Base-by-base conservation (phyloP, 2,329 filamentous ascomycete genomes). In the Zymoseptoria ardabiliae region DNA sequence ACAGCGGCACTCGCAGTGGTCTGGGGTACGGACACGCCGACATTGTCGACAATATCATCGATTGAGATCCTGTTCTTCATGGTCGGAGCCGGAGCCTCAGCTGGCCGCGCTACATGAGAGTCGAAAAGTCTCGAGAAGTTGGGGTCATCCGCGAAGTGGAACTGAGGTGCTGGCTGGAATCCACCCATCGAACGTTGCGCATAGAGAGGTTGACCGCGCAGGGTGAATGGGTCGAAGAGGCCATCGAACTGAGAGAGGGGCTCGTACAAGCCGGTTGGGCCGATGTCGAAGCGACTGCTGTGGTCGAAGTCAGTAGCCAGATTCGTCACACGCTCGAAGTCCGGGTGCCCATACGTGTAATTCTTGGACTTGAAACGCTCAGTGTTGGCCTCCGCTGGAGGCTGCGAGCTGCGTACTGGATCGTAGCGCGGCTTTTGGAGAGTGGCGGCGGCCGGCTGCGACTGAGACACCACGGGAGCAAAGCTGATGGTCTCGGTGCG, bases 261-360 rank as follows among this genome's bases (percentile, higher is more conserved):
- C 35, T 41, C 35, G 13, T 41, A 41, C 35, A 41, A 17, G 17
- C 35, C 35, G 19, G 45, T 19, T 45, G 65, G 61, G 19, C 35
- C 61, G 9, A 66, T 53, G 41, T 68, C 66, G 63, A 64, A 68
- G 41, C 64, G 65, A 57, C 59, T 65, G 58, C 61, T 67, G 57
- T 35, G 30, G 49, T 21, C 53, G n/a, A 56, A 55, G 64, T 66
- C 61, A 67, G 66, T 62, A 54, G 55, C 61, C 58, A 58, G 56
- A 58, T 56, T 58, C 50, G 52, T 25, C 50, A 22, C 49, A 55
- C 51, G 57, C 25, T 59, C 59, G 53, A 17, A 13, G 35, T 41
- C 35, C 35, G 51, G 55, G 21, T 22, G 30, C 22, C 22, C 63
- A 59, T 65, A 65, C 63, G 56, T 63, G 57, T 63, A 67, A 7